phyloP scores from a whole-genome alignment of 441 rosid genomes.

The Croton setiger region DNA sequence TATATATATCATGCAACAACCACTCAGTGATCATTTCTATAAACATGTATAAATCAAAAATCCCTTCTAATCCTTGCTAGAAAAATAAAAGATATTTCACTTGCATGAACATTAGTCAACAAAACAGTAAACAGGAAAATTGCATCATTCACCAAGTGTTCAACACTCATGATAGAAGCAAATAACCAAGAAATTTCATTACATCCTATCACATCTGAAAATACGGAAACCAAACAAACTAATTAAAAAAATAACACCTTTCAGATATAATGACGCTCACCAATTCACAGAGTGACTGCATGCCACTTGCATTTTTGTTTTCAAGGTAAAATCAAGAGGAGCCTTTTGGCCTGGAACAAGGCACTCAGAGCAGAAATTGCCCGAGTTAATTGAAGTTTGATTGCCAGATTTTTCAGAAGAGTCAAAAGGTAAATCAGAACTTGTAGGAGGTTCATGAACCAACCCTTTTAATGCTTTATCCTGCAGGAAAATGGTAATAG shows the following conservation, averaged over 20 bases:
- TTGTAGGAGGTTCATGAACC: conserved; percentile 33
- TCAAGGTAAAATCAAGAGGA: conserved; percentile 90
- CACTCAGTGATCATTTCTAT: neutral
- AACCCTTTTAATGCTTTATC: conserved; percentile 86
- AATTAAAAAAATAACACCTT: conserved; percentile 10
- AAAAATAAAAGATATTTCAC: neutral
- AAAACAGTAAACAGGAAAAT: neutral
- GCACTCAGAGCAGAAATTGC: conserved; percentile 51
- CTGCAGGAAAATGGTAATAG: conserved; percentile 35
- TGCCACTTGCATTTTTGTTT: conserved; percentile 61
- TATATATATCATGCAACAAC: neutral
- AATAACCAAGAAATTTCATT: neutral
- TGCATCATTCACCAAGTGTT: neutral
- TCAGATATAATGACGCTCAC: conserved; percentile 39
- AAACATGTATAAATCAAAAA: neutral
- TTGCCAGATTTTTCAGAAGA: conserved; percentile 39
- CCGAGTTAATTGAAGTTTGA: conserved; percentile 31
- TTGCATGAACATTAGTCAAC: neutral
- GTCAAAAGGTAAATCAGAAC: conserved; percentile 33
- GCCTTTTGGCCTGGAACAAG: conserved; percentile 50
- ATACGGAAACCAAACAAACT: neutral
- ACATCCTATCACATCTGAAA: neutral
- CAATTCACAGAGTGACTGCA: conserved; percentile 59
- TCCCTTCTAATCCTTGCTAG: neutral
- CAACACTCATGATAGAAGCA: neutral